Base-by-base conservation (phyloP, 2,329 filamentous ascomycete genomes). In the Aspergillus viridinutans region DNA sequence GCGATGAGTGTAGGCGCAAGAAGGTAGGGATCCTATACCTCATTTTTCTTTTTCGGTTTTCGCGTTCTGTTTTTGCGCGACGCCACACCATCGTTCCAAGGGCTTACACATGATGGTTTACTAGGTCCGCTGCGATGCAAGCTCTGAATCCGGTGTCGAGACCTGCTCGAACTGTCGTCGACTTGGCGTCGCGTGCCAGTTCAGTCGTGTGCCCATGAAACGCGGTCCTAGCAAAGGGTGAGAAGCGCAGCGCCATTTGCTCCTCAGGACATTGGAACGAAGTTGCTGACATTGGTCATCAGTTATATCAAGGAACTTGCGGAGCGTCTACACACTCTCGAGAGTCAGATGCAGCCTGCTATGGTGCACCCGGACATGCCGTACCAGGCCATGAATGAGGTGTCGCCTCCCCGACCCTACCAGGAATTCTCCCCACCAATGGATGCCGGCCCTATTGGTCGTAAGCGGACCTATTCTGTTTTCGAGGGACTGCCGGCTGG, bases 241-340 rank as follows among this genome's bases (percentile, higher is more conserved):
- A 66, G 63, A 61, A 28, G 10, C 53, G 55, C 47, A 26, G 10
- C 53, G 55, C 47, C 45, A 12, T 53, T 49, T 38, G 28, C 3
- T 17, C 2, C 4, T 42, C 28, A 32, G 9, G 14, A 8, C 14
- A 26, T 9, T 50, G 28, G 20, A 55, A 58, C 55, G 49, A 58
- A 48, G 45, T 29, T 23, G 58, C 67, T 70, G 49, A 70, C 61
- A 56, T 49, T 49, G 20, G 50, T 49, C 58, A 28, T 52, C 66
- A 90, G 87, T 17, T 96, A 96, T 67, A 96, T 96, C 72, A 96
- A 95, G 71, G 91, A 96, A 72, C 82, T 96, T 23, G 90, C 91
- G 25, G 91, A 96, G 69, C 82, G 92, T 26, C 85, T 96, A 58
- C 86, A 92, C 66, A 87, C 84, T 47, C 87, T 96, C 49, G 92